A percentile compares a stretch with the other conserved stretches of the same genome.
Evolutionary conservation across 805 yeast species (phyloP).

Genomic region (Kregervanrija pseudodelftensis): DNA sequence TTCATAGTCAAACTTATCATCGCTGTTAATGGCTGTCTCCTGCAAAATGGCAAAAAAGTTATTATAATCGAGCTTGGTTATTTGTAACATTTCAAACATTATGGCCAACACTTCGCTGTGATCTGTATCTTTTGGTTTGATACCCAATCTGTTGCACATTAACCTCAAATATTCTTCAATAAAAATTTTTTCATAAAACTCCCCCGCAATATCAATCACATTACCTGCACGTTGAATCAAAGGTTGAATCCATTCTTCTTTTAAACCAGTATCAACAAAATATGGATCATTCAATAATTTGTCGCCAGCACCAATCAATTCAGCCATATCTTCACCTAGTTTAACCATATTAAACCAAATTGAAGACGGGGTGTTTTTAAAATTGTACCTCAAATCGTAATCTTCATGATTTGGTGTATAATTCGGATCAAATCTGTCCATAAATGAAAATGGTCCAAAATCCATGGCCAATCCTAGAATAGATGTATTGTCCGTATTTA

Average conservation of each 20-base stretch:
- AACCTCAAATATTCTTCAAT: conserved; percentile 48
- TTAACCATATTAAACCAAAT: conserved; percentile 92
- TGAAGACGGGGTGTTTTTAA: conserved; percentile 75
- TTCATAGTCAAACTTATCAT: conserved; percentile 24
- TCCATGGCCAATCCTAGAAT: conserved; percentile 84
- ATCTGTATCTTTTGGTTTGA: conserved; percentile 36
- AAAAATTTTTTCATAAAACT: conserved; percentile 57
- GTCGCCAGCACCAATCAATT: conserved; percentile 68
- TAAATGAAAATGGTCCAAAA: conserved; percentile 89
- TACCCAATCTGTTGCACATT: conserved; percentile 65
- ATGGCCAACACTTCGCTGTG: conserved; percentile 46
- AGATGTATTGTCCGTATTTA: conserved; percentile 91
- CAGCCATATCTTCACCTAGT: conserved; percentile 78
- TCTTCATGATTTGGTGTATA: conserved; percentile 93
- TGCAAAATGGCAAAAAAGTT: conserved; percentile 67
- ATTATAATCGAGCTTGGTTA: conserved; percentile 70
- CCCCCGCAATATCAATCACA: conserved; percentile 56
- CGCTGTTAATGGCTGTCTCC: conserved; percentile 29
- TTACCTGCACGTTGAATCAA: conserved; percentile 56
- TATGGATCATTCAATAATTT: conserved; percentile 38
- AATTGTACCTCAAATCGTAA: conserved; percentile 60
- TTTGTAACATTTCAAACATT: conserved; percentile 51
- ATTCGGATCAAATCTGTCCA: conserved; percentile 76
- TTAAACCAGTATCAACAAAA: conserved; percentile 35
- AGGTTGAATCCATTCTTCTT: conserved; percentile 42